Conservation (phyloP, 1,284 basidiomycete species). For the Neolentinus lepideus region DNA sequence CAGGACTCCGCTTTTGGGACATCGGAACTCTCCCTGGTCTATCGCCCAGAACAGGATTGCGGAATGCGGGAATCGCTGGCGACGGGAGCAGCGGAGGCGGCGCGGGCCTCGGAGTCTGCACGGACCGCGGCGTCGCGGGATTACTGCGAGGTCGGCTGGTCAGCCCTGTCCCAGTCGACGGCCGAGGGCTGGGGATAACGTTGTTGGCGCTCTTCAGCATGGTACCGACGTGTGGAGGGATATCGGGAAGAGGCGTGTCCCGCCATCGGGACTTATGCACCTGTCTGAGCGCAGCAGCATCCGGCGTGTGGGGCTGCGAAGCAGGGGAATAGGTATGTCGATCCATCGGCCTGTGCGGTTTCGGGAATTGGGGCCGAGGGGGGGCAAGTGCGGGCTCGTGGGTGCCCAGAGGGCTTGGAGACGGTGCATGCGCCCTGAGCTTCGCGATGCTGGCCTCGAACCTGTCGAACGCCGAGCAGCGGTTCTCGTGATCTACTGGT, state of each 20-base stretch:
- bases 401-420: neutral
- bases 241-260: neutral
- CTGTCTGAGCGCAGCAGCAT: neutral
- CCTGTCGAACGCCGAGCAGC: neutral
- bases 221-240: neutral
- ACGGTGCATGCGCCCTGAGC: neutral
- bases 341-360: neutral
- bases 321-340: neutral
- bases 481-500: neutral
- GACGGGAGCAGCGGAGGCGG: neutral
- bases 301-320: neutral
- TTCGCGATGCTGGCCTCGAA: neutral
- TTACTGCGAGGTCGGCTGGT: neutral
- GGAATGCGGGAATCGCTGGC: neutral
- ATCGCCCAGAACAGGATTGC: neutral
- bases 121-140: neutral
- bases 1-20: neutral
- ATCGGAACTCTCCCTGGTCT: neutral
- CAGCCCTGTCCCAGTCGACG: neutral
- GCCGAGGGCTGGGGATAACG: neutral
- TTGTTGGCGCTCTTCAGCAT: neutral
- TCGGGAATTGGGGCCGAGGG: neutral
- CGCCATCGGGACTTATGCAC: neutral
- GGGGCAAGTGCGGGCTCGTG: neutral
- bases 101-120: neutral